Conservation (phyloP, 768 basidiomycete species). For the Paxillus ammoniavirescens region DNA sequence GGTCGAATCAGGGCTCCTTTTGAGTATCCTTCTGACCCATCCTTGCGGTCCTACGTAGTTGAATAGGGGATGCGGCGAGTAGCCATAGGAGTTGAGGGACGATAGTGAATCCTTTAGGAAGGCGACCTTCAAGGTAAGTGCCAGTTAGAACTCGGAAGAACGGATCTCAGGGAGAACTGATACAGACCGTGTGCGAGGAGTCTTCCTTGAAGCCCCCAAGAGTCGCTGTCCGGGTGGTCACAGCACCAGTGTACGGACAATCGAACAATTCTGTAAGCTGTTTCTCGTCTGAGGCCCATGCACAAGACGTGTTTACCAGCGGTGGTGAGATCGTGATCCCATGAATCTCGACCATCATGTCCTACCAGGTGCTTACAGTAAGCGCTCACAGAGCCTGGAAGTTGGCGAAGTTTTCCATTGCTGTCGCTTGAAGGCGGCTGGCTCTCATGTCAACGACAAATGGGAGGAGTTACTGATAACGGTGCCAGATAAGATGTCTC, state of each 20-base stretch:
- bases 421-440: too few relatives aligned
- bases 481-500: too few relatives aligned
- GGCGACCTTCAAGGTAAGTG: slow-evolving; percentile 47
- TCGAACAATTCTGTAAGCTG: slow-evolving; percentile 68
- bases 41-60: slow-evolving; percentile 46
- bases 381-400: too few relatives aligned
- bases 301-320: slow-evolving; percentile 76
- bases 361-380: background rate
- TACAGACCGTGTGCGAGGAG: slow-evolving; percentile 55
- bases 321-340: slow-evolving; percentile 58
- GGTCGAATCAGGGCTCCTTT: slow-evolving; percentile 31
- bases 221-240: slow-evolving; percentile 79
- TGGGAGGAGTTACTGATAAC: too few relatives aligned
- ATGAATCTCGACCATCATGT: slow-evolving; percentile 55
- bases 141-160: background rate
- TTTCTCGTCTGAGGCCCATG: slow-evolving; percentile 70
- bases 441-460: too few relatives aligned
- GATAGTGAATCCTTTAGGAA: slow-evolving; percentile 50
- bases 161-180: too few relatives aligned
- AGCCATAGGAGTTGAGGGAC: slow-evolving; percentile 86
- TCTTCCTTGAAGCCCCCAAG: slow-evolving; percentile 69
- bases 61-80: slow-evolving; percentile 75
- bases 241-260: slow-evolving; percentile 68
- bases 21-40: slow-evolving; percentile 54
- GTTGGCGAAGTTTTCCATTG: background rate